Evolutionary conservation across 257 asterid species (phyloP).

Genomic region (Asclepias syriaca): DNA sequence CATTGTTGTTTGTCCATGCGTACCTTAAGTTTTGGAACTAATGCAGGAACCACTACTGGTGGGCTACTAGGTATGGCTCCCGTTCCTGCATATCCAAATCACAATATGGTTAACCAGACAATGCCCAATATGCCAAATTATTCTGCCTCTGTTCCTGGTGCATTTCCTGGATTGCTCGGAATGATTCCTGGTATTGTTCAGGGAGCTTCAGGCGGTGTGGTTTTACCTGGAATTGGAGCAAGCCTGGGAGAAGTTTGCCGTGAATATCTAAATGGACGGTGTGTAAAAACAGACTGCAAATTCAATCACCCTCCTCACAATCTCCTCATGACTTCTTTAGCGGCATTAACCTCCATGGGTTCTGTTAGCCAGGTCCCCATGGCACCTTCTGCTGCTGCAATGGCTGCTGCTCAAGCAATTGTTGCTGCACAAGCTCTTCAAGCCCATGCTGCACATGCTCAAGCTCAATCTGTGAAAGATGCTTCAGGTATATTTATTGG

Average conservation of each 20-base stretch:
- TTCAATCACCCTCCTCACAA: constrained; percentile 84
- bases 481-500: constrained; percentile 46
- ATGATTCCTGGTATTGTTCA: constrained; percentile 87
- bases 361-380: constrained; percentile 85
- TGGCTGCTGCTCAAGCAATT: constrained; percentile 99
- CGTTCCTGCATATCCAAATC: constrained; percentile 60
- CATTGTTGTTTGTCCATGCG: neutral
- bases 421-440: constrained; percentile 99
- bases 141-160: constrained; percentile 86
- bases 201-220: constrained; percentile 90
- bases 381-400: constrained; percentile 99
- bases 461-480: constrained; percentile 55
- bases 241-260: constrained; percentile 90
- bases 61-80: constrained; percentile 87
- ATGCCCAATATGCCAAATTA: constrained; percentile 99
- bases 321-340: constrained; percentile 79
- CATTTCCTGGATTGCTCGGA: constrained; percentile 94
- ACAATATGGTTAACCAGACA: constrained; percentile 82
- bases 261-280: constrained; percentile 80
- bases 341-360: constrained; percentile 76
- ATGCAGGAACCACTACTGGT: constrained; percentile 69
- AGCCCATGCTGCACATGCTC: constrained; percentile 83
- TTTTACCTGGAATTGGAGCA: constrained; percentile 91
- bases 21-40: neutral
- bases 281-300: constrained; percentile 76